These are phyloP conservation scores for Leccinum insigne DNA, from an alignment of 1,284 basidiomycete species.

Conservation along the genomic window DNA sequence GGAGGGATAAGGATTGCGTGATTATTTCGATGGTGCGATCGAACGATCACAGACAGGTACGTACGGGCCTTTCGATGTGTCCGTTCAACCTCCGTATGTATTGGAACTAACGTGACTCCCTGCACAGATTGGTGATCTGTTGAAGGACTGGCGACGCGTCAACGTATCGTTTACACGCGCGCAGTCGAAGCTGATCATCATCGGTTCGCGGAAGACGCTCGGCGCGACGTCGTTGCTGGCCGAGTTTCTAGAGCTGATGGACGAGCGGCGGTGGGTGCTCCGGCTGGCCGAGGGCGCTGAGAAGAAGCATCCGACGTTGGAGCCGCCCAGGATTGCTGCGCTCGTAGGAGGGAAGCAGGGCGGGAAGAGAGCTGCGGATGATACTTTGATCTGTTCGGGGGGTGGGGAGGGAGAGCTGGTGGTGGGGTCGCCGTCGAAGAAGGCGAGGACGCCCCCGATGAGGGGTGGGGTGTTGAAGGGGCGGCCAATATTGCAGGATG, in stretches of 20 bases:
- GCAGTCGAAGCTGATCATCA: constrained; percentile 84
- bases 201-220: constrained; percentile 83
- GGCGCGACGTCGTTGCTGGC: constrained; percentile 57
- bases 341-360: constrained; percentile 10
- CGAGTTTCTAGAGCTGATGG: constrained; percentile 78
- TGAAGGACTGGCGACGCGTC: constrained; percentile 94
- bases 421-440: constrained; percentile 27
- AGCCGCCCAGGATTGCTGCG: constrained; percentile 11
- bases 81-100: neutral
- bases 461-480: constrained; percentile 50
- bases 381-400: neutral
- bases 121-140: constrained; percentile 80
- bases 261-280: constrained; percentile 69
- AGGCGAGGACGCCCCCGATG: constrained; percentile 36
- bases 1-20: constrained; percentile 95
- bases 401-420: neutral
- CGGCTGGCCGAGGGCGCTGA: constrained; percentile 56
- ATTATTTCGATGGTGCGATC: constrained; percentile 93
- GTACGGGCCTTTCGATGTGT: constrained; percentile 24
- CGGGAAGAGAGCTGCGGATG: constrained; percentile 20
- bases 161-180: constrained; percentile 98
- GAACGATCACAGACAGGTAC: constrained; percentile 72
- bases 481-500: constrained; percentile 57
- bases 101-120: neutral
- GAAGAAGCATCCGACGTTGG: constrained; percentile 43